Evolutionary conservation across 306 rosid species (phyloP), one percentile per base, ranked within the genome.

Genomic region (Cicer yamashitae): DNA sequence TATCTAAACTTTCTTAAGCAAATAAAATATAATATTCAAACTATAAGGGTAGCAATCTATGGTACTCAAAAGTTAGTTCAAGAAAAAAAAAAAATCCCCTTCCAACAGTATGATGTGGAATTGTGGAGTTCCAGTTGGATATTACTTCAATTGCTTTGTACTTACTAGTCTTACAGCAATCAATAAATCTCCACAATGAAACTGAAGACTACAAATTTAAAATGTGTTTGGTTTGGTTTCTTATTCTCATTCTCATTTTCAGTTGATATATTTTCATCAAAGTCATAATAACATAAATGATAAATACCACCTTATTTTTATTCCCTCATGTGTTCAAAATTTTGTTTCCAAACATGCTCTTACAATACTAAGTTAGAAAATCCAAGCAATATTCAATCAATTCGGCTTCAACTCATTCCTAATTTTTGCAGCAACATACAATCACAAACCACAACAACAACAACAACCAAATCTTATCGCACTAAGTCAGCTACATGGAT

Each of bases 351-450:
- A 25, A 11, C 3, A 57, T 0, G 1, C 63, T 57, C 40, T 22
- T 22, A 57, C n/a, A 57, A 57, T 10, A 57, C 11, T 1, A 74
- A 34, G 71, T 74, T 1, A 62, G 40, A 61, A 22, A 61, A 63
- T 74, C 50, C 20, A 56, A 25, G 46, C 11, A 52, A 13, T 17
- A 45, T 15, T 75, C 41, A 75, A 47, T 67, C 61, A 44, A 64
- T 22, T 18, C 40, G 17, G 25, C 4, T 38, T 62, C 71, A 62
- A 37, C 47, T 60, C 48, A 45, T 11, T 61, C 22, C 51, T 7
- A 61, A 20, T 61, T 59, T 37, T 74, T 13, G n/a, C 40, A 61
- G 22, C 56, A 34, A 74, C 11, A 41, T 10, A 6, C 47, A 73
- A 22, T 34, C 48, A 58, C 37, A 72, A 0, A 30, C 5, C 37